Evolutionary conservation across 805 yeast genomes (phyloP), one percentile per base, ranked within the genome.

Genomic region (Hanseniaspora lindneri): DNA sequence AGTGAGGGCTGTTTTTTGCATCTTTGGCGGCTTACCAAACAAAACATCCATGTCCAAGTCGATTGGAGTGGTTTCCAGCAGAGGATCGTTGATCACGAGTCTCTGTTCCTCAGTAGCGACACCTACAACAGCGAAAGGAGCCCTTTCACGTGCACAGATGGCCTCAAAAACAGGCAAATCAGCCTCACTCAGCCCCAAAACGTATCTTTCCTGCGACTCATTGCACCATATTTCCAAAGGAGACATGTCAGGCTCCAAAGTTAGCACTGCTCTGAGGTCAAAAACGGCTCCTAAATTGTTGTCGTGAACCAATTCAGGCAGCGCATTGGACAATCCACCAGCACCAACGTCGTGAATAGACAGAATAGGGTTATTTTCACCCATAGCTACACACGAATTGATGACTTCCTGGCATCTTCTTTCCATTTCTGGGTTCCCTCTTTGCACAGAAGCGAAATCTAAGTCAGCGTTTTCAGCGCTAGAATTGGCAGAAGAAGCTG

Each of bases 201-300:
- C 99, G 59, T 88, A 92, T 66, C 99, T 80, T 67, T 92, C 99
- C 69, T 92, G 99, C 2, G 97, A 92, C 68, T 92, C 98, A 59
- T 94, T 89, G 76, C 99, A 92, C 99, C 99, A 92, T 54, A 92
- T 86, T 70, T 92, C 98, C 95, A 92, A 85, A 49, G 99, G 97
- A 4, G 97, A 89, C 96, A 92, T 86, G 51, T 96, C 94, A 42
- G 95, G 94, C 66, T 92, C 99, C 55, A 87, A 74, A 32, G 87
- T 80, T 50, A 94, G 76, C 50, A 92, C 81, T 49, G 88, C 83
- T 67, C 99, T 79, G 55, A 92, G 73, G 66, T 92, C 96, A 54
- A 92, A 92, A 54, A 64, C 73, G 25, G 96, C 99, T 63, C 99
- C 99, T 54, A 92, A 74, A 55, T 83, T 92, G 63, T 92, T 92